Conservation (phyloP, 192 early-diverging fungal genomes). For the Umbelopsis ramanniana region DNA sequence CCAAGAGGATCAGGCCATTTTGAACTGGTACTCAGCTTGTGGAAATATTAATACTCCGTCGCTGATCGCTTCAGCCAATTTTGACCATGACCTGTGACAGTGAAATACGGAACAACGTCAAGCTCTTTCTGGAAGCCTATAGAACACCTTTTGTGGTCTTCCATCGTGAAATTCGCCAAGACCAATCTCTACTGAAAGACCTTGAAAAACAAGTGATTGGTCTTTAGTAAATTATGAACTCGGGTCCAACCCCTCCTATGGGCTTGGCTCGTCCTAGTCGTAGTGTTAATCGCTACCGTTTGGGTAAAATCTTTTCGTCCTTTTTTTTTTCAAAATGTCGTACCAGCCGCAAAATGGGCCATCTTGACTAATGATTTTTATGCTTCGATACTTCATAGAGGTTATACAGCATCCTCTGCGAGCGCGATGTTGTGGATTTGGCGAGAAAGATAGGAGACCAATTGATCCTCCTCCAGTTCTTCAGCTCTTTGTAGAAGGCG, state of each 20-base stretch:
- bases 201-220: neutral
- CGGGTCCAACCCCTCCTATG: slow-evolving; percentile 26
- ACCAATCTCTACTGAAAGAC: neutral
- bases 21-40: neutral
- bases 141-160: slow-evolving; percentile 14
- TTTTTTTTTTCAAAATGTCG: neutral
- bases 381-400: slow-evolving; percentile 25
- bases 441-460: slow-evolving; percentile 68
- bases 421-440: slow-evolving; percentile 73
- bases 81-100: neutral
- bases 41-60: neutral
- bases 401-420: slow-evolving; percentile 68
- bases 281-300: neutral
- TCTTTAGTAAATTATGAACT: neutral
- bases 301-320: slow-evolving; percentile 7
- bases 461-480: slow-evolving; percentile 70
- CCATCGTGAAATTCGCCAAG: slow-evolving; percentile 14
- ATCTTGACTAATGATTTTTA: neutral
- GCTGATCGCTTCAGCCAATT: neutral
- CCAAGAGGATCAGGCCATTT: neutral
- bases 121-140: slow-evolving; percentile 15
- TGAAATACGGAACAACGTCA: neutral
- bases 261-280: slow-evolving; percentile 27
- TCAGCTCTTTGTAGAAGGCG: slow-evolving; percentile 54
- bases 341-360: neutral